Evolutionary conservation across 2,329 filamentous ascomycete species (phyloP).

Genomic region (Fonsecaea nubica): DNA sequence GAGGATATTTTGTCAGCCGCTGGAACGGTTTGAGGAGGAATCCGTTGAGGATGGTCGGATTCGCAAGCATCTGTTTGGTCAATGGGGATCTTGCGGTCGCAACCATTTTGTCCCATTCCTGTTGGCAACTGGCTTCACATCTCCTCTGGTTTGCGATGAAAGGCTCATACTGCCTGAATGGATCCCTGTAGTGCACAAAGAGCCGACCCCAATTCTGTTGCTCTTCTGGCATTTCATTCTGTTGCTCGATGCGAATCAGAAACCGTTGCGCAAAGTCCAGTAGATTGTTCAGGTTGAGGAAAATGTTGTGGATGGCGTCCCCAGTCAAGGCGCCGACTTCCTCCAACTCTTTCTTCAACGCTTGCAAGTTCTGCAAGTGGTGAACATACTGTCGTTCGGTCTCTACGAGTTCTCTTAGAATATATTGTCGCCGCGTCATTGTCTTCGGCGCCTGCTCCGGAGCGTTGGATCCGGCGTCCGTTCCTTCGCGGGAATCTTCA

Average conservation of each 20-base stretch:
- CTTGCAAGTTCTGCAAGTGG: conserved; percentile 91
- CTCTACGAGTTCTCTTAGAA: conserved; percentile 88
- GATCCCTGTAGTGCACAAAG: conserved; percentile 82
- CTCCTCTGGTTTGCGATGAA: conserved; percentile 97
- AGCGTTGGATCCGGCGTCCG: conserved; percentile 51
- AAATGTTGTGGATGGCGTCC: conserved; percentile 91
- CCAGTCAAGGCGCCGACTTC: conserved; percentile 86
- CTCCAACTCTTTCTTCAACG: conserved; percentile 87
- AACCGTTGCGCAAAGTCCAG: conserved; percentile 95
- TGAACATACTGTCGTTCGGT: conserved; percentile 98
- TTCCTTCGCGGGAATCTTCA: conserved; percentile 48
- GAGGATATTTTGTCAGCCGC: conserved; percentile 88
- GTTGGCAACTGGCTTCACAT: conserved; percentile 81
- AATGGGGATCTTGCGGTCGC: conserved; percentile 70
- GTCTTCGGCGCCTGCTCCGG: conserved; percentile 48
- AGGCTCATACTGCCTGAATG: conserved; percentile 91
- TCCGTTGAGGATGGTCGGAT: conserved; percentile 84
- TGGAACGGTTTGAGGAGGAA: conserved; percentile 98
- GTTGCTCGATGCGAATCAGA: conserved; percentile 93
- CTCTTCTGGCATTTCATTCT: conserved; percentile 78
- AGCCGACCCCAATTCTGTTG: conserved; percentile 94
- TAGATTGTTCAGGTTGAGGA: conserved; percentile 92
- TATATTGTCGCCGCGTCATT: conserved; percentile 79
- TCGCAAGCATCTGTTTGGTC: conserved; percentile 76
- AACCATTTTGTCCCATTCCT: conserved; percentile 85